Conservation (phyloP, 2,329 filamentous ascomycete species). For the Elsinoe fawcettii region DNA sequence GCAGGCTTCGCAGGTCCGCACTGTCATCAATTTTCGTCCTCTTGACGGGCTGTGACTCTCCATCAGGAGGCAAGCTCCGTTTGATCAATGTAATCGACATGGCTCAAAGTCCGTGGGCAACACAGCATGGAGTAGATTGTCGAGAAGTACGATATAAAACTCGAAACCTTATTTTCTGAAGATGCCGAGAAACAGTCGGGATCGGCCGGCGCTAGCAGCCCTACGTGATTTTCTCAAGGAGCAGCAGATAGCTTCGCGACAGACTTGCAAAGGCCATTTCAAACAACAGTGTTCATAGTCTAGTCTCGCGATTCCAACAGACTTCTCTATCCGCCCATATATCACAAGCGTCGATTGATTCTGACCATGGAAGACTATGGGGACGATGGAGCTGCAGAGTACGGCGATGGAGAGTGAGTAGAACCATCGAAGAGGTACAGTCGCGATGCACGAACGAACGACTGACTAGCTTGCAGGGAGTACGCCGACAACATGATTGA, state of each 20-base stretch:
- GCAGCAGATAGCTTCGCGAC: neutral
- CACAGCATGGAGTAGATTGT: neutral
- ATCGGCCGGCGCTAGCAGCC: constrained; percentile 10
- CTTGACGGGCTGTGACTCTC: neutral
- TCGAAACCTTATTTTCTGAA: constrained; percentile 6
- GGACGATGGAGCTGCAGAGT: constrained; percentile 20
- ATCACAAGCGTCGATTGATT: neutral
- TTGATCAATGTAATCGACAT: neutral
- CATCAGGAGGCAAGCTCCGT: neutral
- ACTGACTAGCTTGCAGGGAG: constrained; percentile 21
- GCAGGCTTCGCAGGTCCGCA: neutral
- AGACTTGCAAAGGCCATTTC: neutral
- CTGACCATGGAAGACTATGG: constrained; percentile 28
- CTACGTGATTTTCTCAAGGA: constrained; percentile 6
- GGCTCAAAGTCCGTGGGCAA: too few species aligned
- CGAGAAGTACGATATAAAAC: neutral
- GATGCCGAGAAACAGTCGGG: neutral
- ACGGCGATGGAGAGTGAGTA: constrained; percentile 21
- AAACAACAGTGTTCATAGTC: neutral
- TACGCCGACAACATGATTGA: constrained; percentile 33
- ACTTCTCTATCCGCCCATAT: too few species aligned
- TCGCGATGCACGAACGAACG: neutral
- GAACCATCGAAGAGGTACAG: neutral
- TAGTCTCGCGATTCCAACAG: neutral
- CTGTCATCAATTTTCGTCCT: neutral